Percentiles rank a stretch among this genome's conserved stretches.
Conservation (phyloP, 2,329 filamentous ascomycete genomes). For the Ceratocystis smalleyi region DNA sequence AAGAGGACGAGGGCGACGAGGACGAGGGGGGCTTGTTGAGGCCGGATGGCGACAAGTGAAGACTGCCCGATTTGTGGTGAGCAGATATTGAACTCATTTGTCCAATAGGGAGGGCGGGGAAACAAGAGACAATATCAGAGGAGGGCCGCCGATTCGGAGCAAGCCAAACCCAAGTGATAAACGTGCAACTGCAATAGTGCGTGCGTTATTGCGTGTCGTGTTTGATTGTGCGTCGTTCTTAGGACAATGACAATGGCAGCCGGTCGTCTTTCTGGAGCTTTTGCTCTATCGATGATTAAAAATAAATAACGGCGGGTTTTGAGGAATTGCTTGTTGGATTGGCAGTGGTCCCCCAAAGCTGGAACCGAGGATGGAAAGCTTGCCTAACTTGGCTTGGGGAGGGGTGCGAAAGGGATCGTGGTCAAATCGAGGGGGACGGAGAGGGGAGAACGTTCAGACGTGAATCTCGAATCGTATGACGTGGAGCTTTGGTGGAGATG, state of each 20-base stretch:
- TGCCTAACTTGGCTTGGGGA: background rate
- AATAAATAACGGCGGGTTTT: background rate
- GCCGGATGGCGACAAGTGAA: conserved; percentile 6
- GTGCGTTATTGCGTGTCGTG: background rate
- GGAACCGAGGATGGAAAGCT: background rate
- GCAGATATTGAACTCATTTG: conserved; percentile 14
- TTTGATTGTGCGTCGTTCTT: background rate
- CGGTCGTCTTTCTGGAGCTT: background rate
- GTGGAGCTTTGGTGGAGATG: conserved; percentile 9
- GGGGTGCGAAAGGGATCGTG: background rate
- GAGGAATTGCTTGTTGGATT: background rate
- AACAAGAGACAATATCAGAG: background rate
- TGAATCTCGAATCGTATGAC: conserved; percentile 14
- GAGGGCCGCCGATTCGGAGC: too few species aligned
- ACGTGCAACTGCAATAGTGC: background rate
- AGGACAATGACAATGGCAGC: background rate
- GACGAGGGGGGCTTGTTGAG: conserved; percentile 7
- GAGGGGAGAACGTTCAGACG: background rate
- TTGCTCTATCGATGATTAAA: background rate
- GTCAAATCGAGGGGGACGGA: background rate
- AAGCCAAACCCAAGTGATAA: too few species aligned
- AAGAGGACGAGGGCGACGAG: background rate
- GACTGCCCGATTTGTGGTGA: conserved; percentile 8
- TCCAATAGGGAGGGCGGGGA: background rate
- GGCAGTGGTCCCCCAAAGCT: background rate